Percentiles rank a stretch among this genome's conserved stretches.
phyloP scores from a whole-genome alignment of 352 stramenopile species.

The Phytophthora fragariae region DNA sequence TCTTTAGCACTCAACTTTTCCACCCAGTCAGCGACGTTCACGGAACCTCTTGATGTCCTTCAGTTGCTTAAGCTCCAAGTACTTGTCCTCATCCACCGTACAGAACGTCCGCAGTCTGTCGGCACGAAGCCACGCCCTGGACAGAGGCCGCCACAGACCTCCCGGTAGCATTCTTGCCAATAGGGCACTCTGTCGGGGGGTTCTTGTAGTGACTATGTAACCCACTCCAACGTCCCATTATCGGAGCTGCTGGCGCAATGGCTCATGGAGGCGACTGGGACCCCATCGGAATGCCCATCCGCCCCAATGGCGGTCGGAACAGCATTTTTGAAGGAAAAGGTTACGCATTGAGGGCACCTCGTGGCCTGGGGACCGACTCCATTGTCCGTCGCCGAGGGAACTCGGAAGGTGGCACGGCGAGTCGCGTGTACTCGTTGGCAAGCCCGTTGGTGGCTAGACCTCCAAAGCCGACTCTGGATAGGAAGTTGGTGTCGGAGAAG shows the following conservation, averaged over 20 bases:
- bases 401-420: conserved; percentile 25
- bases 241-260: conserved; percentile 5
- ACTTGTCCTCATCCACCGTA: conserved; percentile 66
- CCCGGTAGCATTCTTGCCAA: conserved; percentile 12
- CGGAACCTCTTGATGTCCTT: conserved; percentile 83
- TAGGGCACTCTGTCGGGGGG: neutral
- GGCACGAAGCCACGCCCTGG: conserved; percentile 6
- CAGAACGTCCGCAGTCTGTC: conserved; percentile 27
- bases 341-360: conserved; percentile 9
- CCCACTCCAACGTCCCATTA: conserved; percentile 28
- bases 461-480: conserved; percentile 15
- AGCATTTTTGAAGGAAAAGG: conserved; percentile 15
- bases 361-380: neutral
- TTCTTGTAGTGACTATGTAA: conserved; percentile 7
- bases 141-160: conserved; percentile 23
- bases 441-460: conserved; percentile 16
- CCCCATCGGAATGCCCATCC: conserved; percentile 7
- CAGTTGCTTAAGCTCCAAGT: conserved; percentile 79
- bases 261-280: conserved; percentile 12
- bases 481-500: conserved; percentile 40
- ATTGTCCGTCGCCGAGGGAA: conserved; percentile 25
- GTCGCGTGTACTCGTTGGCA: conserved; percentile 25
- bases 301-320: conserved; percentile 4
- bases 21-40: neutral
- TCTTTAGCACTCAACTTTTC: neutral